phyloP scores from a whole-genome alignment of 306 rosid species.

The Medicago lupulina region DNA sequence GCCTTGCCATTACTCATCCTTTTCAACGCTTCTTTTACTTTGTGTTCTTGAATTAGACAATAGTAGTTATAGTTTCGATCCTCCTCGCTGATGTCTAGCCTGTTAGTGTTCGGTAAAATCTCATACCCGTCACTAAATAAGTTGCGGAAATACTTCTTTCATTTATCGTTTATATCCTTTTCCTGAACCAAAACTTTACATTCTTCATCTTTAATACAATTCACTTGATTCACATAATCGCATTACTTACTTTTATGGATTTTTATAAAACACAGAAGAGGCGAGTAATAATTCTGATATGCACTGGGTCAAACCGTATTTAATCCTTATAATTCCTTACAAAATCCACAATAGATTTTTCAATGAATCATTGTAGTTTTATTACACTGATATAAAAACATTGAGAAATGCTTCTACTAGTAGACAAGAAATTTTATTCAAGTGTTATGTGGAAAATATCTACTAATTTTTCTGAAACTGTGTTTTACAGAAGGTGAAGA shows the following conservation, averaged over 20 bases:
- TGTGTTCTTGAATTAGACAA: too few relatives aligned
- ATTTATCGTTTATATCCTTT: too few relatives aligned
- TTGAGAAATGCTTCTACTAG: constrained; percentile 30
- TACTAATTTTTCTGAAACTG: constrained; percentile 20
- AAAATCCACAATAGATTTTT: constrained; percentile 29
- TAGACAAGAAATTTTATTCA: constrained; percentile 20
- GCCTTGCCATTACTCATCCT: too few relatives aligned
- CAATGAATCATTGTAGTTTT: constrained; percentile 22
- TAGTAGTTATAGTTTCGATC: too few relatives aligned
- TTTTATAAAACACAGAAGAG: constrained; percentile 3
- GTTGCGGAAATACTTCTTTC: too few relatives aligned
- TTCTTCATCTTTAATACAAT: too few relatives aligned
- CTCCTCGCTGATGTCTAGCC: too few relatives aligned
- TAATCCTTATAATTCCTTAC: constrained; percentile 23
- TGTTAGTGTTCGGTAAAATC: too few relatives aligned
- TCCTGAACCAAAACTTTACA: too few relatives aligned
- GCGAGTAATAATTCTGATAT: neutral
- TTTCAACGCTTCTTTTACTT: too few relatives aligned
- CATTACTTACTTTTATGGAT: constrained; percentile 17
- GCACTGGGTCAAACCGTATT: constrained; percentile 15
- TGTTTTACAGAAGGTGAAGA: constrained; percentile 83
- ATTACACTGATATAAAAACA: constrained; percentile 31
- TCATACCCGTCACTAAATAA: too few relatives aligned
- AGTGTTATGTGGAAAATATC: constrained; percentile 18
- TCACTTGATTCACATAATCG: neutral